A percentile compares a stretch with the other conserved stretches of the same genome.
Conservation (phyloP, 2,329 filamentous ascomycete species). For the Fusarium sp. region DNA sequence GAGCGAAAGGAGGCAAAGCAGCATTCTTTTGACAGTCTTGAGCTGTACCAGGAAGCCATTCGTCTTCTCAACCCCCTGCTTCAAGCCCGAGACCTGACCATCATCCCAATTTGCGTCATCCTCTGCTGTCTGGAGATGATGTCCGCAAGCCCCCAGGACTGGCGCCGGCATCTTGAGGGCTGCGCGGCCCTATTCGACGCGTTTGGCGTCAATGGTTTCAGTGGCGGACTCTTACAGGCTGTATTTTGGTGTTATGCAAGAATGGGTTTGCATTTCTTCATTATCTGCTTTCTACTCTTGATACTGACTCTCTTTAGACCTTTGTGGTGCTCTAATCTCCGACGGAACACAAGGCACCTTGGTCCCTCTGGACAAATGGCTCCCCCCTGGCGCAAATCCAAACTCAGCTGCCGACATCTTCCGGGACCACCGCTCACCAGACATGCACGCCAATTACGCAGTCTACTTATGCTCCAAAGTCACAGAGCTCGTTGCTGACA, state of each 20-base stretch:
- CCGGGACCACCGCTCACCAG: conserved; percentile 50
- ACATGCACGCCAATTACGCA: conserved; percentile 70
- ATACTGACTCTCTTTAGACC: conserved; percentile 51
- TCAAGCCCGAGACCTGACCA: conserved; percentile 47
- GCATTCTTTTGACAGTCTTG: conserved; percentile 63
- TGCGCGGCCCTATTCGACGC: conserved; percentile 67
- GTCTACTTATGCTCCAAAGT: conserved; percentile 67
- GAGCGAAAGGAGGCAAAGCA: conserved; percentile 61
- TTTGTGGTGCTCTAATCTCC: conserved; percentile 68
- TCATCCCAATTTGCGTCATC: conserved; percentile 54
- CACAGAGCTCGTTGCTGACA: conserved; percentile 62
- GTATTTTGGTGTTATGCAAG: conserved; percentile 71
- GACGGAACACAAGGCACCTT: conserved; percentile 63
- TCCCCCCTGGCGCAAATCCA: conserved; percentile 53
- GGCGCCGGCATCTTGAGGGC: conserved; percentile 68
- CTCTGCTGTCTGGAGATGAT: conserved; percentile 59
- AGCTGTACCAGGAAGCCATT: conserved; percentile 67
- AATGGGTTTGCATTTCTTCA: conserved; percentile 57
- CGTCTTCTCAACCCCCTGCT: conserved; percentile 53
- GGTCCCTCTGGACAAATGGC: conserved; percentile 62
- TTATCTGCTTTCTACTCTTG: background rate
- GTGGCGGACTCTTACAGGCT: conserved; percentile 63
- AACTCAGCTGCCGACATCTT: conserved; percentile 53
- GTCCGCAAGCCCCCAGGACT: conserved; percentile 58
- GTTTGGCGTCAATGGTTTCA: conserved; percentile 65